These are phyloP conservation scores for Pestalotiopsis fici DNA, from an alignment of 2,329 filamentous ascomycete species.

Conservation along the genomic window DNA sequence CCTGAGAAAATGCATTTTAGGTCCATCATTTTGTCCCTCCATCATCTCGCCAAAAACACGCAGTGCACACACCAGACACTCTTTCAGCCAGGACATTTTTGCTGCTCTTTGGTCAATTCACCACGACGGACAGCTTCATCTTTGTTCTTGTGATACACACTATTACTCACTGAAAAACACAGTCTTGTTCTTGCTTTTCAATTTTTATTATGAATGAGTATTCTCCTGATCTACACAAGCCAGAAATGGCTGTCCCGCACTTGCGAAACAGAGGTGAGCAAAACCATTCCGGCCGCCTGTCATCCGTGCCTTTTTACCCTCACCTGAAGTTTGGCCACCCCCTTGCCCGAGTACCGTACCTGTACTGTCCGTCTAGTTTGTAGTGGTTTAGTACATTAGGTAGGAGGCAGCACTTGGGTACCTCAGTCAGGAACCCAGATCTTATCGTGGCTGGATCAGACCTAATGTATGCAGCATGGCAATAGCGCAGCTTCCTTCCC, in stretches of 20 bases:
- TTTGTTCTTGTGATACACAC: neutral
- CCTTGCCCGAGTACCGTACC: neutral
- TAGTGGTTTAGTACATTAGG: neutral
- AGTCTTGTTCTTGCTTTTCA: neutral
- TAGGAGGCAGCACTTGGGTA: no score
- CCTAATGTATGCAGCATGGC: neutral
- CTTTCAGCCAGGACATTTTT: no score
- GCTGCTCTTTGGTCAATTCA: no score
- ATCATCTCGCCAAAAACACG: neutral
- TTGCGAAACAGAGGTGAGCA: neutral
- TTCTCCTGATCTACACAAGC: neutral
- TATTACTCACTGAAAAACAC: neutral
- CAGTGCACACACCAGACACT: neutral
- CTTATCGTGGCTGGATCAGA: conserved; percentile 4
- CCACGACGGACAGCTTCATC: no score
- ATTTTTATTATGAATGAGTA: neutral
- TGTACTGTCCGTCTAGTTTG: neutral
- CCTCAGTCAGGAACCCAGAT: neutral
- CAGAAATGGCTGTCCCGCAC: neutral
- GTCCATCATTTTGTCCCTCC: neutral
- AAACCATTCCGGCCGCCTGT: neutral
- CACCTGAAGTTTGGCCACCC: neutral
- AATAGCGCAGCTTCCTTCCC: neutral
- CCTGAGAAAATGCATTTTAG: neutral
- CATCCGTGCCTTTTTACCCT: neutral